Percentiles rank a stretch among this genome's conserved stretches.
These are phyloP conservation scores for Pythium periplocum DNA, from an alignment of 352 stramenopile species.

Conservation along the genomic window DNA sequence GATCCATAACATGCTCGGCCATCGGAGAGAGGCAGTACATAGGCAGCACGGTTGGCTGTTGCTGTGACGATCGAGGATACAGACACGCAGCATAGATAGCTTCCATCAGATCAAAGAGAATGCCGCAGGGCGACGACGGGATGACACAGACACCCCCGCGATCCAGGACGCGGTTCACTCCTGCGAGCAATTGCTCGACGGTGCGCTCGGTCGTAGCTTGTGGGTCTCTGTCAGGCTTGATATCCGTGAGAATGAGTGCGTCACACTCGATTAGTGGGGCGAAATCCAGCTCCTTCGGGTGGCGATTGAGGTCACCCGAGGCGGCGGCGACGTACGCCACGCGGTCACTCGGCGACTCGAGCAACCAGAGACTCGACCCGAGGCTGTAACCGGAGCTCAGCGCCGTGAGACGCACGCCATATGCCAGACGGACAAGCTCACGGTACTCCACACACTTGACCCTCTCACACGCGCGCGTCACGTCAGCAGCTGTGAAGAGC, in stretches of 20 bases:
- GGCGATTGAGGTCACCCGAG: constrained; percentile 78
- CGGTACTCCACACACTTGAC: constrained; percentile 57
- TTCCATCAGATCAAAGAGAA: constrained; percentile 79
- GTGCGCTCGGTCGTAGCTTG: constrained; percentile 65
- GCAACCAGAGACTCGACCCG: constrained; percentile 61
- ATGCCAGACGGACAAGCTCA: constrained; percentile 47
- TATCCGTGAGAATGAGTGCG: constrained; percentile 67
- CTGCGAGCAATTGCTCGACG: constrained; percentile 59
- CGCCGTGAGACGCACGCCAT: constrained; percentile 65
- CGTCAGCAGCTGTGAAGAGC: constrained; percentile 38
- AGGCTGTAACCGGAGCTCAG: constrained; percentile 74
- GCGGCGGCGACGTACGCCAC: constrained; percentile 72
- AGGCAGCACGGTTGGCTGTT: constrained; percentile 51
- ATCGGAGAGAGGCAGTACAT: constrained; percentile 32
- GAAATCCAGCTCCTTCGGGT: constrained; percentile 80
- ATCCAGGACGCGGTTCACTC: constrained; percentile 53
- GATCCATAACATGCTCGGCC: constrained; percentile 39
- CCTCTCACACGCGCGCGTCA: constrained; percentile 35
- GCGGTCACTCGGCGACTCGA: constrained; percentile 62
- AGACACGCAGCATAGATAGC: constrained; percentile 42
- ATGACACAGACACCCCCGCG: constrained; percentile 69
- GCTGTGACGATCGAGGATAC: constrained; percentile 31
- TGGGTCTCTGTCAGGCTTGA: constrained; percentile 70
- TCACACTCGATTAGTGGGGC: constrained; percentile 72
- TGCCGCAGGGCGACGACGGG: constrained; percentile 44